Conservation (phyloP, 2,329 filamentous ascomycete genomes). For the Gnomoniopsis sp. region DNA sequence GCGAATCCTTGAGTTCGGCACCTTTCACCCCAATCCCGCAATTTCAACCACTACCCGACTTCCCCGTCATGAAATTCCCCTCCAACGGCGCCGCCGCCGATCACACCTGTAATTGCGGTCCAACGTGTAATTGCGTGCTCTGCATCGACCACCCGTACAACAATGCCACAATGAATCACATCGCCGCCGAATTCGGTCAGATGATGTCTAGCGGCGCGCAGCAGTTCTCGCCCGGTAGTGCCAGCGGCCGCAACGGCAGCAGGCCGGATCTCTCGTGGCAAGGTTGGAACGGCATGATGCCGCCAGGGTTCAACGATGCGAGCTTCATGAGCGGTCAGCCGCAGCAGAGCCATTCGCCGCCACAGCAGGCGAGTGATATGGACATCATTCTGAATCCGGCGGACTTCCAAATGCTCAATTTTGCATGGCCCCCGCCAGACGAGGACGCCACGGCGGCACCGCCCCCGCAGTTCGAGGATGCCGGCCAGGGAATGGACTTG, state of each 20-base stretch:
- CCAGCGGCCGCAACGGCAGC: constrained; percentile 18
- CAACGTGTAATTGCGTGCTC: constrained; percentile 63
- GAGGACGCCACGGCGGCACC: not conserved
- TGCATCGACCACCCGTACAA: constrained; percentile 68
- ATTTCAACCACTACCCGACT: constrained; percentile 32
- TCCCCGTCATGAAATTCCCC: constrained; percentile 37
- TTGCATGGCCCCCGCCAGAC: constrained; percentile 12
- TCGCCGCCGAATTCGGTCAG: constrained; percentile 17
- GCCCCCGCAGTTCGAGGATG: constrained; percentile 24
- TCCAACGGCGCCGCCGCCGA: constrained; percentile 14
- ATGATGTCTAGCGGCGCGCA: constrained; percentile 31
- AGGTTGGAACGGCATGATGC: constrained; percentile 16
- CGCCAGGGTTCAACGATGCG: constrained; percentile 2
- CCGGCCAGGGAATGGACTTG: constrained; percentile 57
- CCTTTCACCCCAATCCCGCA: constrained; percentile 25
- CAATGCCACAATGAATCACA: constrained; percentile 49
- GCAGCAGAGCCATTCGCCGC: constrained; percentile 14
- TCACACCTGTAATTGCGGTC: constrained; percentile 60
- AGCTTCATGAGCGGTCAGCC: not conserved
- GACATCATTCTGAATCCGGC: constrained; percentile 19
- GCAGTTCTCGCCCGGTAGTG: not conserved
- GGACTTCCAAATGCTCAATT: constrained; percentile 19
- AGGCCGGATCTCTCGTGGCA: constrained; percentile 7
- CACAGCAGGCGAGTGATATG: constrained; percentile 13
- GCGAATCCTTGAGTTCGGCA: constrained; percentile 20